Conservation (phyloP, 164 flowering plant genomes). For the Saururus chinensis region DNA sequence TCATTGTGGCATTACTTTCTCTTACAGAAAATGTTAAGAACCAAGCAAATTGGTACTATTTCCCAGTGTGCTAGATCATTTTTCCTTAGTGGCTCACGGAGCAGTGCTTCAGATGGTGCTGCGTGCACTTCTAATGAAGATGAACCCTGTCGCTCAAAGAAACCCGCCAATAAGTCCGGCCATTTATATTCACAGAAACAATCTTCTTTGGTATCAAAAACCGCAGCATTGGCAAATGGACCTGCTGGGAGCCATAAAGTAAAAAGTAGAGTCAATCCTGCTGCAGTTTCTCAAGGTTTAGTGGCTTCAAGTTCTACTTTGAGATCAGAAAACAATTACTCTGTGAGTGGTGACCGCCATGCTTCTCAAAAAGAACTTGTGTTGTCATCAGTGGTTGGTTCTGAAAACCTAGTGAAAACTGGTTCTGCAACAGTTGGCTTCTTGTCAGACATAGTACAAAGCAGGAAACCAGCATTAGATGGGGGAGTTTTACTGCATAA, state of each 20-base stretch:
- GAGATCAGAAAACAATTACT: conserved; percentile 11
- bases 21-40: conserved; percentile 64
- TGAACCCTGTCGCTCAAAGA: conserved; percentile 47
- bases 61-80: conserved; percentile 75
- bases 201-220: conserved; percentile 26
- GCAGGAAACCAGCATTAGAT: conserved; percentile 42
- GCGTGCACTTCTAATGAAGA: conserved; percentile 69
- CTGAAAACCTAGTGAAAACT: conserved; percentile 59
- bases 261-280: conserved; percentile 18
- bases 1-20: neutral
- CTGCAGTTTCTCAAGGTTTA: conserved; percentile 24
- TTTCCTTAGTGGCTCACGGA: conserved; percentile 61
- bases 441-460: conserved; percentile 51
- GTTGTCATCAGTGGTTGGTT: conserved; percentile 25
- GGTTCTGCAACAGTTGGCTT: conserved; percentile 62
- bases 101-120: conserved; percentile 63
- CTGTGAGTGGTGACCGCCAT: neutral
- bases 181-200: conserved; percentile 21
- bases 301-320: conserved; percentile 22
- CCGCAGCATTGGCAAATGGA: conserved; percentile 23
- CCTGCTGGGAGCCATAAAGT: conserved; percentile 18
- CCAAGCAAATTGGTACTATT: conserved; percentile 69
- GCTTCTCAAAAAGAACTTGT: conserved; percentile 17
- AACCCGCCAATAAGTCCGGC: conserved; percentile 29
- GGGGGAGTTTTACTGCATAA: conserved; percentile 25